Evolutionary conservation across 257 asterid species (phyloP).

Genomic region (Nicotiana noctiflora): DNA sequence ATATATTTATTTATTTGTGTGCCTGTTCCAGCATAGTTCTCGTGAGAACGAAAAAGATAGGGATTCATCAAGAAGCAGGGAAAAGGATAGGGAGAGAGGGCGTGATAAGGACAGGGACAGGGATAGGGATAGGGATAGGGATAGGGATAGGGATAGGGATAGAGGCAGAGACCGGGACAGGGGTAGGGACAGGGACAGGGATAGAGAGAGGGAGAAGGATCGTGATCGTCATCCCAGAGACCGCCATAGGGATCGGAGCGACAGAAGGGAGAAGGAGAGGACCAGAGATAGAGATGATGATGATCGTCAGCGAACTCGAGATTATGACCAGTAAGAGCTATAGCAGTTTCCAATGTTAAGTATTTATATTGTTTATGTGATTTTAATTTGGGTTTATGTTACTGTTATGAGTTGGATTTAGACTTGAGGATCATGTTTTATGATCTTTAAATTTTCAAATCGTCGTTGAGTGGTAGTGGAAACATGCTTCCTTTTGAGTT

Average conservation of each 20-base stretch:
- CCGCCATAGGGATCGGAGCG: slow-evolving; percentile 65
- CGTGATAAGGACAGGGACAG: slow-evolving; percentile 28
- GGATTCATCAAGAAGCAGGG: slow-evolving; percentile 42
- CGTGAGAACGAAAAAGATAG: slow-evolving; percentile 42
- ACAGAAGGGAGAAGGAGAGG: slow-evolving; percentile 61
- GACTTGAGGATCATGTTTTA: background rate
- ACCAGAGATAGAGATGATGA: slow-evolving; percentile 68
- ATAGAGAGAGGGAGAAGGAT: slow-evolving; percentile 53
- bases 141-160: slow-evolving; percentile 20
- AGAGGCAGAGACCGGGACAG: slow-evolving; percentile 23
- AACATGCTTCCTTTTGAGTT: background rate
- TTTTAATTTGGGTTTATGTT: background rate
- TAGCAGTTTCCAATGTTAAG: background rate
- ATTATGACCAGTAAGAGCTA: slow-evolving; percentile 54
- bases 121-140: slow-evolving; percentile 28
- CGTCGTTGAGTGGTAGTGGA: background rate
- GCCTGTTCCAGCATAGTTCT: slow-evolving; percentile 39
- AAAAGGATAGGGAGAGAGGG: slow-evolving; percentile 30
- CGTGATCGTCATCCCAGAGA: slow-evolving; percentile 62
- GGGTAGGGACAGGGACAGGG: slow-evolving; percentile 32
- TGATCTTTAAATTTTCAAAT: slow-evolving; percentile 2
- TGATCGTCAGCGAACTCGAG: slow-evolving; percentile 54
- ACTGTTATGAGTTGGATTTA: background rate
- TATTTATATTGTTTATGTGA: background rate
- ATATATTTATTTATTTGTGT: slow-evolving; percentile 6